Base-by-base conservation (phyloP, 2,329 filamentous ascomycete genomes). In the Talaromyces sp. region DNA sequence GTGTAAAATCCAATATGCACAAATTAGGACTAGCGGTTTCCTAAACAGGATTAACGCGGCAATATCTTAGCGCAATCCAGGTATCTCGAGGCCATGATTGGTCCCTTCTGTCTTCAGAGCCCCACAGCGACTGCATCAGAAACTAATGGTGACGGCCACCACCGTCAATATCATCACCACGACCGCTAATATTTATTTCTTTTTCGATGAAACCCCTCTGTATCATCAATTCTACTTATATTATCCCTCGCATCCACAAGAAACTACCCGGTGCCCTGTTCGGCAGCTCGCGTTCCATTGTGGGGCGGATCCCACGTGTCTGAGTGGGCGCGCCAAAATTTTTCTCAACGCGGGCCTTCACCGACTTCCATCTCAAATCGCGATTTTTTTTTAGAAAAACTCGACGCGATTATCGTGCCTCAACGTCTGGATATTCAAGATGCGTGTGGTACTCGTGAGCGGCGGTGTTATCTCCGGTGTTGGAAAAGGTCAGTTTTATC, bases 401-500 rank as follows among this genome's bases (percentile, higher is more conserved):
- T 55, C 17, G 53, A 55, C 53, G 53, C 30, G 53, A 55, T 22
- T 55, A 32, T 36, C 53, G n/a, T 55, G 22, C 32, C 42, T 32
- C 30, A 44, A 44, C 36, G 22, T 19, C 22, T 47, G 44, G 44
- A 47, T 17, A 47, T 11, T 57, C 56, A 58, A 51, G 27, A 58
- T 58, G 56, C 56, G 56, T 52, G 42, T 51, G 22, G 56, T 58
- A 5, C 56, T 58, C 13, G 56, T 58, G 42, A 58, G 47, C 32
- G 56, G 56, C 42, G 56, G 56, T 49, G 56, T 58, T 51, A 58
- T 58, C 42, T 58, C 56, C 52, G 57, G 33, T 39, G 51, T 53
- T 28, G 30, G 54, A 55, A 60, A 59, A 63, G 61, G 72, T 73
- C 71, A 70, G 71, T 59, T 30, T 49, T 56, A 54, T 55, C 53